These are phyloP conservation scores for Hypsizygus ulmarius DNA, from an alignment of 1,284 basidiomycete genomes.

Conservation along the genomic window DNA sequence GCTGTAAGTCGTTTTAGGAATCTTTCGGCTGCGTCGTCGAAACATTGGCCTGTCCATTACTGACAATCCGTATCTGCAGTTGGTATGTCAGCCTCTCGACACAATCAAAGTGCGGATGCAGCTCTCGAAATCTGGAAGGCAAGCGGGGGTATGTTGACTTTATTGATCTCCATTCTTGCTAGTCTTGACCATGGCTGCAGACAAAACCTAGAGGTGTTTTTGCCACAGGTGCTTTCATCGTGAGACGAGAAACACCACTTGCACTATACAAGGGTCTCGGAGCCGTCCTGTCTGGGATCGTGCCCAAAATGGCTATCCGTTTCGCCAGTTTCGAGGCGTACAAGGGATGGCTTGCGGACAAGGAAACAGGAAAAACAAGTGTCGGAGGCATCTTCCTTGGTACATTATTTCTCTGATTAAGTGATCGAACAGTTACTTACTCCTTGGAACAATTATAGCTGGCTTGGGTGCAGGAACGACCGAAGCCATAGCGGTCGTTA, in stretches of 20 bases:
- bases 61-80: constrained; percentile 34
- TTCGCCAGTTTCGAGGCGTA: constrained; percentile 98
- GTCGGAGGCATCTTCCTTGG: constrained; percentile 79
- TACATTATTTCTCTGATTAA: constrained; percentile 25
- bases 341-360: constrained; percentile 80
- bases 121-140: constrained; percentile 76
- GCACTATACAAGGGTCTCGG: constrained; percentile 99
- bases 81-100: constrained; percentile 84
- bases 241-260: constrained; percentile 88
- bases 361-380: constrained; percentile 72
- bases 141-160: constrained; percentile 69
- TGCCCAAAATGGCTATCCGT: constrained; percentile 99
- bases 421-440: background rate
- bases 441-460: constrained; percentile 44
- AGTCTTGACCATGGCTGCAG: constrained; percentile 39
- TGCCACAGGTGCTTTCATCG: constrained; percentile 91
- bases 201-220: constrained; percentile 92
- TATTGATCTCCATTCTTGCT: background rate
- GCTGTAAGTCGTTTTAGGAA: constrained; percentile 54
- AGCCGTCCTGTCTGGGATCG: constrained; percentile 95
- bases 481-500: constrained; percentile 93
- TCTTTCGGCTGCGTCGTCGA: too few species aligned
- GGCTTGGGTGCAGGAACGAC: constrained; percentile 94
- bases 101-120: constrained; percentile 99
- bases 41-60: constrained; percentile 4